Evolutionary conservation across 768 basidiomycete genomes (phyloP).

Genomic region (Auricularia cornea): DNA sequence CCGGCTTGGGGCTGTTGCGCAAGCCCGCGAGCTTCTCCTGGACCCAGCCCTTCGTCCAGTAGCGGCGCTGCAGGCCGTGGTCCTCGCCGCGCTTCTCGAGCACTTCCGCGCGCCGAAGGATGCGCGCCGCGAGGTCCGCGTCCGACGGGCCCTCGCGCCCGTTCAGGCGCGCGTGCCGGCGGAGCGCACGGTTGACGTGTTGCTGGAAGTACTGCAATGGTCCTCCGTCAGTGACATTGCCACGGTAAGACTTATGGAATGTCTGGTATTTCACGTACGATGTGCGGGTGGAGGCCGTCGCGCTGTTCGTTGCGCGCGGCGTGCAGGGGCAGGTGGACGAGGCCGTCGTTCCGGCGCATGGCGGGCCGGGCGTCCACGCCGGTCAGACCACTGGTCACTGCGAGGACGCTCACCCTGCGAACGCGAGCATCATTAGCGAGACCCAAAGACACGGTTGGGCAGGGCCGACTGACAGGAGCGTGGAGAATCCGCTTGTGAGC

Average conservation of each 20-base stretch:
- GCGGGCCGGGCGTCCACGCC: slow-evolving; percentile 38
- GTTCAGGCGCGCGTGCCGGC: slow-evolving; percentile 62
- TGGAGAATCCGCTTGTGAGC: background rate
- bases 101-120: slow-evolving; percentile 13
- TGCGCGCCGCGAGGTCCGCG: slow-evolving; percentile 35
- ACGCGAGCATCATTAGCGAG: slow-evolving; percentile 41
- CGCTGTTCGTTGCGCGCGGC: slow-evolving; percentile 22
- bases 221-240: background rate
- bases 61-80: background rate
- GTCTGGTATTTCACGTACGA: slow-evolving; percentile 25
- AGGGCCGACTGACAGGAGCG: slow-evolving; percentile 13
- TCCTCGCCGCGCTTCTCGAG: slow-evolving; percentile 8
- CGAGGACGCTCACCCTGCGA: slow-evolving; percentile 43
- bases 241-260: too few relatives aligned
- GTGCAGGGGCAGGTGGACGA: slow-evolving; percentile 36
- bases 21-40: slow-evolving; percentile 20
- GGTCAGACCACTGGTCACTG: slow-evolving; percentile 13
- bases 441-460: slow-evolving; percentile 7
- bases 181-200: slow-evolving; percentile 55
- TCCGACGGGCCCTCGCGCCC: slow-evolving; percentile 45
- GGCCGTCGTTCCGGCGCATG: slow-evolving; percentile 19
- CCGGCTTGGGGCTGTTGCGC: background rate
- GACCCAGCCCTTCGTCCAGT: background rate
- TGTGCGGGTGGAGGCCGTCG: slow-evolving; percentile 32
- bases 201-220: slow-evolving; percentile 54